Percentiles rank a stretch among this genome's conserved stretches.
Evolutionary conservation across 176 grass and related monocot genomes (phyloP).

Genomic region (Carex parvula): DNA sequence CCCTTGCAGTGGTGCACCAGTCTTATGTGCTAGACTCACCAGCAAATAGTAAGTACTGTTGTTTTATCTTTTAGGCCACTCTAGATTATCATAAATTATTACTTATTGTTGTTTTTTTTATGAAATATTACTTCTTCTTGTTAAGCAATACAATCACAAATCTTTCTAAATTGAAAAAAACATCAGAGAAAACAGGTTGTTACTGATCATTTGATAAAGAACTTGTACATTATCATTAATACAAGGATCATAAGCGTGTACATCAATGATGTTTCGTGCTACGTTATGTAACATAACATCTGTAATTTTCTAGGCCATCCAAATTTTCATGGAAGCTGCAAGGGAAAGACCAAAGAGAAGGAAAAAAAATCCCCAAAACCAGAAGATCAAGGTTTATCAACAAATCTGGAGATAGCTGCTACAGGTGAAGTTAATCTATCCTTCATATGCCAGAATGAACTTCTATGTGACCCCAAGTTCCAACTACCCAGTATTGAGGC

Average conservation of each 20-base stretch:
- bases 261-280: neutral
- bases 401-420: slow-evolving; percentile 51
- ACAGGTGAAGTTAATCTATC: slow-evolving; percentile 50
- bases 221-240: neutral
- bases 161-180: neutral
- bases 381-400: slow-evolving; percentile 17
- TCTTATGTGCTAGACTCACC: slow-evolving; percentile 1
- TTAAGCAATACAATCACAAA: neutral
- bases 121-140: neutral
- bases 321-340: slow-evolving; percentile 8
- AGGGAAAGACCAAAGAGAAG: slow-evolving; percentile 8
- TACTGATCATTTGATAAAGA: neutral
- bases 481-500: slow-evolving; percentile 44
- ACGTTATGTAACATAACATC: neutral
- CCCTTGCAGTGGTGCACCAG: neutral
- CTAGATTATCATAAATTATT: neutral
- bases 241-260: neutral
- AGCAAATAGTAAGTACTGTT: slow-evolving; percentile 15
- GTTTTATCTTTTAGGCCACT: neutral
- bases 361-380: neutral
- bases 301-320: neutral
- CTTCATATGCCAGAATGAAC: slow-evolving; percentile 40
- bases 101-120: too few relatives aligned
- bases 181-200: neutral
- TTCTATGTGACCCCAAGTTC: slow-evolving; percentile 44